Percentiles rank a stretch among this genome's conserved stretches.
phyloP scores from a whole-genome alignment of 1,284 basidiomycete genomes.

The Schizopora paradoxa region DNA sequence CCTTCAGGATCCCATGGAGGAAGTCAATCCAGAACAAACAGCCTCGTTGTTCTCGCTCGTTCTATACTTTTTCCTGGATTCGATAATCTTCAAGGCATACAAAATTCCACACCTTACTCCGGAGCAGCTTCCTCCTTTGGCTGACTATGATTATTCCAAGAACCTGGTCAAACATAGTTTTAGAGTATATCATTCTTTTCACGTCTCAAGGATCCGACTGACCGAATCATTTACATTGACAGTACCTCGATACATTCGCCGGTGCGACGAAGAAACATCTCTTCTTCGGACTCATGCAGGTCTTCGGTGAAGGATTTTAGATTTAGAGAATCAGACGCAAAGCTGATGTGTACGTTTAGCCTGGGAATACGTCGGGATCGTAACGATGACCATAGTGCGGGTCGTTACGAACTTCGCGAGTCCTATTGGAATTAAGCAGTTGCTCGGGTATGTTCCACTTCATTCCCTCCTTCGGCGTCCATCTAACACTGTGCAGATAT shows the following conservation, averaged over 20 bases:
- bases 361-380: slow-evolving; percentile 17
- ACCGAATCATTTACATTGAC: neutral
- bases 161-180: slow-evolving; percentile 34
- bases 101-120: slow-evolving; percentile 37
- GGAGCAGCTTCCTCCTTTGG: slow-evolving; percentile 48
- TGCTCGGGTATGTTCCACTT: slow-evolving; percentile 28
- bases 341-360: too few species aligned
- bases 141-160: slow-evolving; percentile 48
- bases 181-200: slow-evolving; percentile 27
- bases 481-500: slow-evolving; percentile 28
- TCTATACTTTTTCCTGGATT: slow-evolving; percentile 56
- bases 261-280: slow-evolving; percentile 31
- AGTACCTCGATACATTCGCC: slow-evolving; percentile 40
- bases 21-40: slow-evolving; percentile 62
- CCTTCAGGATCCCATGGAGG: slow-evolving; percentile 36
- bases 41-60: slow-evolving; percentile 51
- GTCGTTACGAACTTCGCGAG: slow-evolving; percentile 30
- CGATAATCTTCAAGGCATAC: slow-evolving; percentile 43
- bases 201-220: neutral
- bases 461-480: neutral
- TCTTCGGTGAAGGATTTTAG: slow-evolving; percentile 20
- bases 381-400: slow-evolving; percentile 15
- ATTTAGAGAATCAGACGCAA: neutral
- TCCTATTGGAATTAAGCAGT: slow-evolving; percentile 41
- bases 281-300: slow-evolving; percentile 24